These are phyloP conservation scores for Aspergillus avenaceus DNA, from an alignment of 495 filamentous ascomycete species.

Conservation along the genomic window DNA sequence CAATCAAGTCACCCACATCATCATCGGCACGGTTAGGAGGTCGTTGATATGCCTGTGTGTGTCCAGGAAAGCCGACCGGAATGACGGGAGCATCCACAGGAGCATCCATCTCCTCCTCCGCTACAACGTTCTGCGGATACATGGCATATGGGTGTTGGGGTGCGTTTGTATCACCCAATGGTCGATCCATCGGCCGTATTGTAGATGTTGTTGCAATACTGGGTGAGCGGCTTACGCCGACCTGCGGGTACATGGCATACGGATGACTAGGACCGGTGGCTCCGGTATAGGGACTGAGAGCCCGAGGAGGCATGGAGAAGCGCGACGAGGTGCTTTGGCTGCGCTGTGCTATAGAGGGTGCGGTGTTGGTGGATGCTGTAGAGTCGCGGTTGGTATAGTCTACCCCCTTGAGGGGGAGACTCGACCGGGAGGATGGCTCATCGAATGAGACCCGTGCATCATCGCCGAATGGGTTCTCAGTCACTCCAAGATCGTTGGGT, in stretches of 20 bases:
- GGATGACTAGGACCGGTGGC: constrained; percentile 54
- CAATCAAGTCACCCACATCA: constrained; percentile 78
- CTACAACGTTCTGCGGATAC: constrained; percentile 71
- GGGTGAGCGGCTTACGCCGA: constrained; percentile 54
- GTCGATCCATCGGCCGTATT: constrained; percentile 50
- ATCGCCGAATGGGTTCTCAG: constrained; percentile 41
- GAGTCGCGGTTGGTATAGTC: constrained; percentile 34
- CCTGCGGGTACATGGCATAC: constrained; percentile 53
- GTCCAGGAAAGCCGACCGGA: constrained; percentile 72
- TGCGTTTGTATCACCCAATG: constrained; percentile 58
- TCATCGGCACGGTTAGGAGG: constrained; percentile 75
- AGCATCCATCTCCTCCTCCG: constrained; percentile 44
- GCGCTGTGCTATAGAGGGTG: constrained; percentile 30
- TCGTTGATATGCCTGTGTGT: constrained; percentile 60
- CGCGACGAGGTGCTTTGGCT: constrained; percentile 43
- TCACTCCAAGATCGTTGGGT: constrained; percentile 21
- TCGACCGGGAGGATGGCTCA: constrained; percentile 33
- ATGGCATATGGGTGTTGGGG: constrained; percentile 86
- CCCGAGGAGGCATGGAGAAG: constrained; percentile 40
- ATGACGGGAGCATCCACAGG: constrained; percentile 44
- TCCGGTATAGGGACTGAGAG: constrained; percentile 51
- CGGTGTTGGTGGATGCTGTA: constrained; percentile 27
- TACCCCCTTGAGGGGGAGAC: constrained; percentile 36
- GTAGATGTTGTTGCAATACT: constrained; percentile 64
- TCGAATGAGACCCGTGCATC: constrained; percentile 36